Evolutionary conservation across 73 alveolate genomes (phyloP).

Genomic region (Halteria grandinella): DNA sequence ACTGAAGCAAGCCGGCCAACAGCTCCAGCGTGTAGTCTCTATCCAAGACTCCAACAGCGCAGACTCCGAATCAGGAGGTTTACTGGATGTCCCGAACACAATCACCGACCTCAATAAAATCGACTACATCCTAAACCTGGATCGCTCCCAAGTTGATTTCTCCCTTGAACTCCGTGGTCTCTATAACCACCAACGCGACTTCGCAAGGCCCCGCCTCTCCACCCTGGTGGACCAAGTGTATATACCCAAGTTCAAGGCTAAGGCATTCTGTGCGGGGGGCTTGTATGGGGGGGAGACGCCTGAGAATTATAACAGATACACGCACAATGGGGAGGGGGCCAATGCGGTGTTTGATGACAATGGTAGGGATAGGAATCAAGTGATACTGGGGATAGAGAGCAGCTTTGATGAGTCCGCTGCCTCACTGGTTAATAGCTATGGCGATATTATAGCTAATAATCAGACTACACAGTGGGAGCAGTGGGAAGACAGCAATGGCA

Average conservation of each 20-base stretch:
- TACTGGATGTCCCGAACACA: not conserved
- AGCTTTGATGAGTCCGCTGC: slow-evolving; percentile 45
- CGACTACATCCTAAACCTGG: slow-evolving; percentile 1
- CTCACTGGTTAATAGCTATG: slow-evolving; percentile 21
- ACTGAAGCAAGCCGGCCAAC: no score
- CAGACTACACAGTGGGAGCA: slow-evolving; percentile 1
- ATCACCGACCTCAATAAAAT: not conserved
- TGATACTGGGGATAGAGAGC: slow-evolving; percentile 44
- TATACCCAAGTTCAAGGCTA: slow-evolving; percentile 31
- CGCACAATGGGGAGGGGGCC: not conserved
- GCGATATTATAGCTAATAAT: slow-evolving; percentile 7
- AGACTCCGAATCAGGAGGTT: no score
- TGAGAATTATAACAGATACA: not conserved
- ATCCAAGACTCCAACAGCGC: no score
- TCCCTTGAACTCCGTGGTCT: not conserved
- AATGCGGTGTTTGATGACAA: no score
- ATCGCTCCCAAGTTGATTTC: slow-evolving; percentile 23
- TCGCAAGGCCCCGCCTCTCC: slow-evolving; percentile 25
- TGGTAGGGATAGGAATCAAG: slow-evolving; percentile 1
- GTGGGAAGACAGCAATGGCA: slow-evolving; percentile 8
- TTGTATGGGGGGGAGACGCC: slow-evolving; percentile 15
- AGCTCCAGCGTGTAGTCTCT: no score
- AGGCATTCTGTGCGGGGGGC: slow-evolving; percentile 3
- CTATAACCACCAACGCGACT: not conserved
- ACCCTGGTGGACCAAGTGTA: not conserved